These are phyloP conservation scores for Suhomyces vadensis DNA, from an alignment of 805 yeast species.

Conservation along the genomic window DNA sequence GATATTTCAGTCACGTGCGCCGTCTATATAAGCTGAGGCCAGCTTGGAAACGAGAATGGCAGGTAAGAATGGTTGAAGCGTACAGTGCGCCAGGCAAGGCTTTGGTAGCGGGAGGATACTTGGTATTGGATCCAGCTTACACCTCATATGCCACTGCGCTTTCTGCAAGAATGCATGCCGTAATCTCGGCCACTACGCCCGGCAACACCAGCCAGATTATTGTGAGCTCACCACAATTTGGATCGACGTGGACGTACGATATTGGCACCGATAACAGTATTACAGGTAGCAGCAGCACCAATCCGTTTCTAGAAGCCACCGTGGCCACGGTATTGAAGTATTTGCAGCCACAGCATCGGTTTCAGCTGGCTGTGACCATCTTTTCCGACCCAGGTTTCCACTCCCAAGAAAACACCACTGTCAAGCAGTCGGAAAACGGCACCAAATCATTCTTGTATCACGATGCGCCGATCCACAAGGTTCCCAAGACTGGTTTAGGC, in stretches of 20 bases:
- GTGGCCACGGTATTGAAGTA: conserved; percentile 58
- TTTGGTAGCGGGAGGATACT: conserved; percentile 88
- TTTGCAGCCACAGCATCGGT: conserved; percentile 33
- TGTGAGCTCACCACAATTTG: conserved; percentile 77
- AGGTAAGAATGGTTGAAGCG: conserved; percentile 30
- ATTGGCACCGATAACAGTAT: conserved; percentile 28
- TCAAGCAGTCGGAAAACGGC: conserved; percentile 36
- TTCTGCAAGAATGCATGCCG: conserved; percentile 86
- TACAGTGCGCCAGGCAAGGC: conserved; percentile 98
- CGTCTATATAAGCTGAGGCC: not conserved
- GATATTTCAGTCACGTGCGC: no score
- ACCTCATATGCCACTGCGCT: conserved; percentile 81
- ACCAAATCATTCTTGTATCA: conserved; percentile 60
- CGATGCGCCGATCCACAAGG: conserved; percentile 56
- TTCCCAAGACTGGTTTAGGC: conserved; percentile 93
- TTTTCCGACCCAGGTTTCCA: conserved; percentile 90
- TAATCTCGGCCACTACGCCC: conserved; percentile 30
- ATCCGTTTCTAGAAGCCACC: conserved; percentile 76
- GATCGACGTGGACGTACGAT: conserved; percentile 59
- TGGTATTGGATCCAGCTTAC: conserved; percentile 79
- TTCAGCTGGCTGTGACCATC: conserved; percentile 53
- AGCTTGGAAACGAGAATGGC: not conserved
- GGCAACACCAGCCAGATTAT: conserved; percentile 27
- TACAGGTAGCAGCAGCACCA: conserved; percentile 23
- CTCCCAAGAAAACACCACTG: conserved; percentile 57